Percentiles rank a stretch among this genome's conserved stretches.
Evolutionary conservation across 108 stramenopile species (phyloP).

Genomic region (Cyclotella distinguenda): DNA sequence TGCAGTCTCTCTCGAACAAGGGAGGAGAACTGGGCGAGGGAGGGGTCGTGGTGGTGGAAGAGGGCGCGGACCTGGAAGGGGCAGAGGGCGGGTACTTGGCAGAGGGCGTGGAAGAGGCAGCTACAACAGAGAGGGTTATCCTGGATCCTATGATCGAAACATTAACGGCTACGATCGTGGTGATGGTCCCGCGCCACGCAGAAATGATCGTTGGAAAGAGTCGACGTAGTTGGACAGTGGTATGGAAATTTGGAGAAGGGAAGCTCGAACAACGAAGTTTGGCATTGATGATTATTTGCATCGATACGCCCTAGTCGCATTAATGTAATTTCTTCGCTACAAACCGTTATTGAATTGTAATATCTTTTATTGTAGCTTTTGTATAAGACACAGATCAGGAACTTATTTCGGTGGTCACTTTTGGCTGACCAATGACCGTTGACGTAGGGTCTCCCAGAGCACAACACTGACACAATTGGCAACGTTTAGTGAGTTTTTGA

Average conservation of each 20-base stretch:
- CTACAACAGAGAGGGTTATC: not conserved
- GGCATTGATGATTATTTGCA: slow-evolving; percentile 21
- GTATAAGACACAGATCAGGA: too few relatives aligned
- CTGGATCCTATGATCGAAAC: not conserved
- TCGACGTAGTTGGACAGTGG: slow-evolving; percentile 12
- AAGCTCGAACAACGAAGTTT: not conserved
- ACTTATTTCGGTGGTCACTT: too few relatives aligned
- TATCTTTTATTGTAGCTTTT: too few relatives aligned
- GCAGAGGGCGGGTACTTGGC: slow-evolving; percentile 30
- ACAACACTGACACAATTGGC: slow-evolving; percentile 59
- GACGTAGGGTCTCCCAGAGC: slow-evolving; percentile 51
- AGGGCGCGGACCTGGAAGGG: slow-evolving; percentile 44
- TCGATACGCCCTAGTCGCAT: not conserved
- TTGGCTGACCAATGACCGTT: slow-evolving; percentile 9
- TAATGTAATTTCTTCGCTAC: slow-evolving; percentile 22
- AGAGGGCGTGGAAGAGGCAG: slow-evolving; percentile 1
- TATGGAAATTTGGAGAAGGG: too few relatives aligned
- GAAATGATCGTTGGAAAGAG: slow-evolving; percentile 46
- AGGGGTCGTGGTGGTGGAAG: slow-evolving; percentile 53
- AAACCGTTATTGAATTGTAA: not conserved
- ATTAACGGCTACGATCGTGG: slow-evolving; percentile 8
- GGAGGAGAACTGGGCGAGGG: slow-evolving; percentile 28
- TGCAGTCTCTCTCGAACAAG: slow-evolving; percentile 65
- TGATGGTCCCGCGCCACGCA: slow-evolving; percentile 31
- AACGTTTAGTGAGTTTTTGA: slow-evolving; percentile 60